Evolutionary conservation across 805 yeast species (phyloP).

Genomic region (Candida pseudofarinosa): DNA sequence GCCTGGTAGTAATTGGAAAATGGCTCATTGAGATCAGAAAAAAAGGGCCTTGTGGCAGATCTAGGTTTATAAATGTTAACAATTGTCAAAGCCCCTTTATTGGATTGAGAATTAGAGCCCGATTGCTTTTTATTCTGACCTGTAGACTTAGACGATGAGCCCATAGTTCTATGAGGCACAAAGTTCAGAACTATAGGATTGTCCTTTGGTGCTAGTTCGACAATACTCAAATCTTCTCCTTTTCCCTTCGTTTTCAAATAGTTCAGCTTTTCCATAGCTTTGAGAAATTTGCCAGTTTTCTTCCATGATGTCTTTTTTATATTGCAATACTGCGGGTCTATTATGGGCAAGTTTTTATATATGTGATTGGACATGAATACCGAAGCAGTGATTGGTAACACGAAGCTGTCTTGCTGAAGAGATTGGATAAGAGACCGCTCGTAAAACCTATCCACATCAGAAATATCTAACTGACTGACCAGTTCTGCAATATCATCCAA

Average conservation of each 20-base stretch:
- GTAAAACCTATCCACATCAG: slow-evolving; percentile 74
- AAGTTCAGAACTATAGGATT: slow-evolving; percentile 53
- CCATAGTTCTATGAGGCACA: slow-evolving; percentile 52
- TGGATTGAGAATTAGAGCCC: slow-evolving; percentile 8
- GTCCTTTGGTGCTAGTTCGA: slow-evolving; percentile 43
- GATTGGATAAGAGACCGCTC: slow-evolving; percentile 68
- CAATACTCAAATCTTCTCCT: slow-evolving; percentile 71
- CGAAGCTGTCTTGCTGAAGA: slow-evolving; percentile 51
- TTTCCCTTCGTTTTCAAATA: slow-evolving; percentile 74
- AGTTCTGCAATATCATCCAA: slow-evolving; percentile 32
- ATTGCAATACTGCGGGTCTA: slow-evolving; percentile 49
- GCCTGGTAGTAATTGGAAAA: slow-evolving; percentile 45
- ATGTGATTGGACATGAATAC: slow-evolving; percentile 69
- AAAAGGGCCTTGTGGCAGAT: slow-evolving; percentile 42
- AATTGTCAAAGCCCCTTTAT: slow-evolving; percentile 18
- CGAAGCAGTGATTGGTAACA: slow-evolving; percentile 69
- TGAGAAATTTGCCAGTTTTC: slow-evolving; percentile 79
- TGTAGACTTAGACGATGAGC: slow-evolving; percentile 10
- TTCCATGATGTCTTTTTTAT: slow-evolving; percentile 86
- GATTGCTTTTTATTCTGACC: slow-evolving; percentile 18
- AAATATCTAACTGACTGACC: slow-evolving; percentile 41
- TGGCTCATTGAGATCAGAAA: slow-evolving; percentile 38
- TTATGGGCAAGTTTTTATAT: slow-evolving; percentile 67
- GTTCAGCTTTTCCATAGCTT: slow-evolving; percentile 77
- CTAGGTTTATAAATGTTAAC: slow-evolving; percentile 56